Conservation (phyloP, 805 yeast species). For the Hanseniaspora clermontiae region DNA sequence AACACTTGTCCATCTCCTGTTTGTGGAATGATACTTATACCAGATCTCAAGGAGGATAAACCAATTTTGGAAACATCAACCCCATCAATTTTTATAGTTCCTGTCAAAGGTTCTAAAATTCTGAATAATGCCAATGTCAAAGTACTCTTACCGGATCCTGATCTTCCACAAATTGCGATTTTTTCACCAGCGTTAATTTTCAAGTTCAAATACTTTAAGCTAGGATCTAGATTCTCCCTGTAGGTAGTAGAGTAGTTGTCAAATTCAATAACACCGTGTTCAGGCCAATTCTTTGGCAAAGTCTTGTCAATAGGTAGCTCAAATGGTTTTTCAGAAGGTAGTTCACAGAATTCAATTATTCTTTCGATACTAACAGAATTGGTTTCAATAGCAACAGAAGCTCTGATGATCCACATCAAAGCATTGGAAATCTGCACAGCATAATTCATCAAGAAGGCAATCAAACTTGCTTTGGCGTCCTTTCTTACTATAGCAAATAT, state of each 20-base stretch:
- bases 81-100: conserved; percentile 43
- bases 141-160: conserved; percentile 75
- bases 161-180: conserved; percentile 78
- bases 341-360: conserved; percentile 48
- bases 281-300: conserved; percentile 39
- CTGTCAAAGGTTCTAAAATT: conserved; percentile 38
- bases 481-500: conserved; percentile 50
- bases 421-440: conserved; percentile 44
- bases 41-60: conserved; percentile 41
- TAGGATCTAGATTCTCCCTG: conserved; percentile 49
- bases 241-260: conserved; percentile 40
- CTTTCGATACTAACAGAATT: conserved; percentile 62
- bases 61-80: conserved; percentile 43
- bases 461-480: conserved; percentile 43
- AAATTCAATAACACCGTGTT: conserved; percentile 36
- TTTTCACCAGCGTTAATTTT: conserved; percentile 46
- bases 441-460: conserved; percentile 59
- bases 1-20: conserved; percentile 47
- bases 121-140: conserved; percentile 54
- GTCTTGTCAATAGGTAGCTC: conserved; percentile 29
- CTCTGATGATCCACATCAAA: conserved; percentile 48
- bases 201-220: conserved; percentile 36
- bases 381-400: conserved; percentile 54
- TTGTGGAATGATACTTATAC: conserved; percentile 56
- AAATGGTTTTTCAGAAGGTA: conserved; percentile 44